Base-by-base conservation (phyloP, 106 monocot species). In the Apostasia ramifera region DNA sequence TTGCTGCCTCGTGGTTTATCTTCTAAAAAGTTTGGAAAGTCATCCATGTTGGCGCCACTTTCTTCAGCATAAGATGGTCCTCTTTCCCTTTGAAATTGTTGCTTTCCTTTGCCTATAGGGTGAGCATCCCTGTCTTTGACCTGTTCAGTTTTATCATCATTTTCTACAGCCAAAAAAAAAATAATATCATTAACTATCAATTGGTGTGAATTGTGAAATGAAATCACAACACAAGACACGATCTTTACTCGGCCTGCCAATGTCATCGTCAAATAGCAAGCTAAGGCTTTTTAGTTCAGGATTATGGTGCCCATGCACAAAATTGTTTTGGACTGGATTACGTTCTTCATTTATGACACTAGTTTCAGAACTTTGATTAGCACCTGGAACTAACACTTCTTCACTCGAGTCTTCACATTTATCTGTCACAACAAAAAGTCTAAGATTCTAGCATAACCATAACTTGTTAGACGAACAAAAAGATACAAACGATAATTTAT, bases 1-100 rank as follows among this genome's bases (percentile, higher is more conserved):
- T 65, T 91, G 70, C 61, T 73, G 43, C 75, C 71, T 66, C 2
- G 49, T 39, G 79, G 62, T 71, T 85, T 84, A 15, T 83, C 80
- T 79, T 80, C 82, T 46, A 46, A 66, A 80, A 66, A 59, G 46
- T 40, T 6, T 39, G 58, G 55, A 42, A 38, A 6, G 71, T 74
- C 77, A 73, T 69, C 63, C 15, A 60, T 71, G 6, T 2, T 56
- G 6, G 67, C 14, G 12, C 53, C 70, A 60, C 42, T 43, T 43
- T 47, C 46, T 45, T 76, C 59, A 53, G 39, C 39, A 15, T 65
- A 42, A 69, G 57, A 52, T 12, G 11, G 40, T 11, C 9, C 53
- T 41, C 67, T 61, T 55, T 75, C 75, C 47, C 37, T 70, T 58
- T 6, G 48, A 55, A 13, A 26, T 37, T 47, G 49, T 41, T 63